Evolutionary conservation across 495 filamentous ascomycete genomes (phyloP).

Genomic region (Pyronema domesticum): DNA sequence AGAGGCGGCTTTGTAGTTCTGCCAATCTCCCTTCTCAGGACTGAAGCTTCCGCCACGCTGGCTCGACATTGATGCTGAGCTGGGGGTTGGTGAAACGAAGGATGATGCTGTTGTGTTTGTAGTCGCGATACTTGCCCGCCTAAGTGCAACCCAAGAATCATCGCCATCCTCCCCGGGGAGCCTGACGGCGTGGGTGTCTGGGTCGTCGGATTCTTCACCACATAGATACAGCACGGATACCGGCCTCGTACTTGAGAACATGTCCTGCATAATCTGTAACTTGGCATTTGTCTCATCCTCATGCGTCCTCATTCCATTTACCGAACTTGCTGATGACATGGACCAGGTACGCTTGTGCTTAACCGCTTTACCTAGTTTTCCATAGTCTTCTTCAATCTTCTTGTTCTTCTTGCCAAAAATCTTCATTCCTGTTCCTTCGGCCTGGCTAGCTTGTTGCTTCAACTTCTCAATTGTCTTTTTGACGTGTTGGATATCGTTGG

Average conservation of each 20-base stretch:
- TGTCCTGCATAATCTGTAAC: constrained; percentile 69
- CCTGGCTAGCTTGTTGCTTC: constrained; percentile 74
- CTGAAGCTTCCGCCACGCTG: constrained; percentile 30
- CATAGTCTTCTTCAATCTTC: constrained; percentile 42
- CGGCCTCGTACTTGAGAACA: constrained; percentile 83
- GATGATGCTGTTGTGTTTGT: constrained; percentile 35
- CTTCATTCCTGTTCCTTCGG: constrained; percentile 64
- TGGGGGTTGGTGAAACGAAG: constrained; percentile 56
- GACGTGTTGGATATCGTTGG: constrained; percentile 82
- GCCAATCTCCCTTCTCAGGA: constrained; percentile 15
- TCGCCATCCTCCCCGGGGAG: constrained; percentile 47
- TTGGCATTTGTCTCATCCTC: constrained; percentile 86
- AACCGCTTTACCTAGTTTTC: constrained; percentile 51
- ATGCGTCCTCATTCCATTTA: constrained; percentile 39
- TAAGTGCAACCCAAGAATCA: constrained; percentile 22
- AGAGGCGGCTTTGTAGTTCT: constrained; percentile 15
- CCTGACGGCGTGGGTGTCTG: constrained; percentile 66
- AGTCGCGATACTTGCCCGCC: constrained; percentile 24
- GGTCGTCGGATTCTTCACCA: constrained; percentile 72
- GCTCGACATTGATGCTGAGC: constrained; percentile 38
- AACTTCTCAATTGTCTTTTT: constrained; percentile 91
- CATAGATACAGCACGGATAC: constrained; percentile 70
- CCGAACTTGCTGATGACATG: constrained; percentile 70
- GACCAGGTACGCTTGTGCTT: constrained; percentile 96
- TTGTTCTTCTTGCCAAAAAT: constrained; percentile 78